A percentile compares a stretch with the other conserved stretches of the same genome.
phyloP scores from a whole-genome alignment of 1,139 yeast species.

The Lizanozyma gosingica region DNA sequence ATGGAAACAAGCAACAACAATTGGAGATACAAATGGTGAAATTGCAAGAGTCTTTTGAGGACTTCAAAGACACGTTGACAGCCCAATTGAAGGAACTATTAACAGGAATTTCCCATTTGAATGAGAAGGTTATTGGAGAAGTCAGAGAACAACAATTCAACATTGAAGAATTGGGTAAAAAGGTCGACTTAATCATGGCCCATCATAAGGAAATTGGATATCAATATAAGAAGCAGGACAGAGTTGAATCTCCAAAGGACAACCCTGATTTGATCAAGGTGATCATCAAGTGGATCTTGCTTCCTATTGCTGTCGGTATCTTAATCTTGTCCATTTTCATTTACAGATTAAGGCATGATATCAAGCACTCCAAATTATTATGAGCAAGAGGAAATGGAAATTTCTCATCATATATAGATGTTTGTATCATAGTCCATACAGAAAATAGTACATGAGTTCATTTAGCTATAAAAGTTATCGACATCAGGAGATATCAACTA shows the following conservation, averaged over 20 bases:
- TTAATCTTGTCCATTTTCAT: slow-evolving; percentile 30
- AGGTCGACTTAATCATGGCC: slow-evolving; percentile 35
- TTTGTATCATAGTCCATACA: too few relatives aligned
- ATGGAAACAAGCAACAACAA: slow-evolving; percentile 6
- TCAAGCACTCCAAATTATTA: slow-evolving; percentile 46
- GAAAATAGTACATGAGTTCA: too few relatives aligned
- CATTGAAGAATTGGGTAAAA: slow-evolving; percentile 25
- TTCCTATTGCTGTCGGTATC: slow-evolving; percentile 33
- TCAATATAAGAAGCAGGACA: slow-evolving; percentile 14
- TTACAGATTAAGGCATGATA: slow-evolving; percentile 42
- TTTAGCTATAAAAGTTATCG: too few relatives aligned
- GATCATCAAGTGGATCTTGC: slow-evolving; percentile 30
- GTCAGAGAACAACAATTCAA: slow-evolving; percentile 35
- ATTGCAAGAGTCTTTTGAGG: slow-evolving; percentile 13
- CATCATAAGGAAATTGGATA: slow-evolving; percentile 32
- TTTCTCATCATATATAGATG: too few relatives aligned
- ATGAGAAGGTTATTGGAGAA: slow-evolving; percentile 35
- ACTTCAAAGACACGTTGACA: slow-evolving; percentile 19
- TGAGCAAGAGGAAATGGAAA: too few relatives aligned
- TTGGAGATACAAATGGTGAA: slow-evolving; percentile 11
- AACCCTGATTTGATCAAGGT: slow-evolving; percentile 10
- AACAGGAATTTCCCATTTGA: slow-evolving; percentile 22
- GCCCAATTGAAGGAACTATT: slow-evolving; percentile 30
- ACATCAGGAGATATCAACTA: too few relatives aligned
- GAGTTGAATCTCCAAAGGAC: slow-evolving; percentile 4